Conservation (phyloP, 1,284 basidiomycete genomes). For the Leccinum pachyderme region DNA sequence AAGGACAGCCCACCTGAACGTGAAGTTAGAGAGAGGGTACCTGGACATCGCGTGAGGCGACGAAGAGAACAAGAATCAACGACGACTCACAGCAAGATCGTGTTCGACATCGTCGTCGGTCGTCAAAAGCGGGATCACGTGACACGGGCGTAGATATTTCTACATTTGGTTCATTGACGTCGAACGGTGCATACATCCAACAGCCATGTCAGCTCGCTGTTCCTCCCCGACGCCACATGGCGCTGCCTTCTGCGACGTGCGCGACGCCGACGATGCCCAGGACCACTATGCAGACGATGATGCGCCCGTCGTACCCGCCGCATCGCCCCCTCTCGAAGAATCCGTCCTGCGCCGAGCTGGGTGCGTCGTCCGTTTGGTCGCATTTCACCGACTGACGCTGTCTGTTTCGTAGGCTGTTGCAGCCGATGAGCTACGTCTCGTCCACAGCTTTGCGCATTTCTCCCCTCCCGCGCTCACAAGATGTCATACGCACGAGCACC, state of each 20-base stretch:
- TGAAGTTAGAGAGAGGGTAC: slow-evolving; percentile 85
- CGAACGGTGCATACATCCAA: neutral
- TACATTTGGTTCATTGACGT: slow-evolving; percentile 1
- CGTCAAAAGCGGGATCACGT: slow-evolving; percentile 22
- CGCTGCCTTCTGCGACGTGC: slow-evolving; percentile 5
- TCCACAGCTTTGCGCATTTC: slow-evolving; percentile 30
- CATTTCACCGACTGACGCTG: neutral
- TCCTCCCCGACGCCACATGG: neutral
- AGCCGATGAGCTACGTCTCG: slow-evolving; percentile 38
- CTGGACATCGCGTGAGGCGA: slow-evolving; percentile 35
- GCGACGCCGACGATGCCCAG: neutral
- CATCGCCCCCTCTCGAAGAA: slow-evolving; percentile 32
- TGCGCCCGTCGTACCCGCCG: slow-evolving; percentile 17
- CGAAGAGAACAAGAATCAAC: neutral
- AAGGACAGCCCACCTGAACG: slow-evolving; percentile 59
- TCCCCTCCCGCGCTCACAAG: slow-evolving; percentile 48
- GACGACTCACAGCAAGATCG: slow-evolving; percentile 63
- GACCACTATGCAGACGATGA: slow-evolving; percentile 16
- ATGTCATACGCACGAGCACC: slow-evolving; percentile 63
- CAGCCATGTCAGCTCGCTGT: slow-evolving; percentile 12
- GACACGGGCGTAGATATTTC: slow-evolving; percentile 14
- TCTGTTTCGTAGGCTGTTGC: slow-evolving; percentile 24
- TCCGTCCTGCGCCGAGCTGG: slow-evolving; percentile 52
- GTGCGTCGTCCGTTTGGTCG: slow-evolving; percentile 31
- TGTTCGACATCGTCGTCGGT: slow-evolving; percentile 58